These are phyloP conservation scores for Monilinia polystroma DNA, from an alignment of 2,329 filamentous ascomycete species.

Conservation along the genomic window DNA sequence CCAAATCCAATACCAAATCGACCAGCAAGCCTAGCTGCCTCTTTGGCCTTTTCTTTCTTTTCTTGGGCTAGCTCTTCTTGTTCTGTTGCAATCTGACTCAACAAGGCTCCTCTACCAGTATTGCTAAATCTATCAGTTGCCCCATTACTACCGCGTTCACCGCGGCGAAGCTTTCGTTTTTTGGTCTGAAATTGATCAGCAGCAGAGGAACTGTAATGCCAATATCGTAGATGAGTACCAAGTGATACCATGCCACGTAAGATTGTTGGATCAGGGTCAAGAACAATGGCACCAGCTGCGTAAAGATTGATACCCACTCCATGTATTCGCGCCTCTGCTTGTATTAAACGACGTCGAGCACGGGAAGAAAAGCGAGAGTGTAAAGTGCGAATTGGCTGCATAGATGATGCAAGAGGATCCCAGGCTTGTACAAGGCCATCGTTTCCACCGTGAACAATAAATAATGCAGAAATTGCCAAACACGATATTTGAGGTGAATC, in stretches of 20 bases:
- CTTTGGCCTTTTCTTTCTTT: slow-evolving; percentile 62
- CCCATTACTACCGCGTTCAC: slow-evolving; percentile 58
- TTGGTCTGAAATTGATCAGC: slow-evolving; percentile 71
- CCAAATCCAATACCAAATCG: slow-evolving; percentile 82
- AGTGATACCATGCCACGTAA: slow-evolving; percentile 85
- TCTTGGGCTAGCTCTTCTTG: slow-evolving; percentile 75
- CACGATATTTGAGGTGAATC: slow-evolving; percentile 86
- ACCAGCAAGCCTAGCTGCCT: slow-evolving; percentile 68
- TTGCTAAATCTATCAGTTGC: slow-evolving; percentile 56
- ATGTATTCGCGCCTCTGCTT: slow-evolving; percentile 65
- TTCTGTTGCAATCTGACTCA: slow-evolving; percentile 84
- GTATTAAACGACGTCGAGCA: slow-evolving; percentile 70
- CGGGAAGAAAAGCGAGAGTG: slow-evolving; percentile 82
- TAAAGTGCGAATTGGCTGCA: slow-evolving; percentile 77
- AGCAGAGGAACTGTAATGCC: slow-evolving; percentile 84
- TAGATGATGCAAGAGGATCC: slow-evolving; percentile 85
- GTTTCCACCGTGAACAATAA: slow-evolving; percentile 88
- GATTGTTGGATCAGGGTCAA: slow-evolving; percentile 84
- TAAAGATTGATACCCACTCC: slow-evolving; percentile 73
- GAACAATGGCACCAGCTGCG: slow-evolving; percentile 76
- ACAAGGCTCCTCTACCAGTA: slow-evolving; percentile 67
- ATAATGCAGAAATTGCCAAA: slow-evolving; percentile 78
- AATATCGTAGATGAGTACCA: slow-evolving; percentile 84
- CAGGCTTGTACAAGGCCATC: slow-evolving; percentile 95
- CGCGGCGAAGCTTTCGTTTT: slow-evolving; percentile 74